phyloP scores from a whole-genome alignment of 2,329 filamentous ascomycete species.

The Penicillium sp. region DNA sequence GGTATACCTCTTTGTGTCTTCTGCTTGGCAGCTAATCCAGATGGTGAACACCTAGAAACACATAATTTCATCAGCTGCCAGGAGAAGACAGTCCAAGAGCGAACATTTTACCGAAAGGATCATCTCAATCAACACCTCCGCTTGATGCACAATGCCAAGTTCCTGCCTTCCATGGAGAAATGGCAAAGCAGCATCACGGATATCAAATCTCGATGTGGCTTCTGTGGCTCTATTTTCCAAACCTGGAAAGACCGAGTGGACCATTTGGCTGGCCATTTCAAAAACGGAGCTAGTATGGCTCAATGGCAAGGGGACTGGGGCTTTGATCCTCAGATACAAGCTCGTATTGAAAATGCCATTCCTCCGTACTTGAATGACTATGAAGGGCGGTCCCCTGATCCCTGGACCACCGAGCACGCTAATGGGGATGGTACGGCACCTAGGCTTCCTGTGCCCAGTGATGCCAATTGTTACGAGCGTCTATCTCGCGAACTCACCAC shows the following conservation, averaged over 20 bases:
- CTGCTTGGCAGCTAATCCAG: constrained; percentile 56
- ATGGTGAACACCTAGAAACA: constrained; percentile 55
- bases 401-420: constrained; percentile 30
- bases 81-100: constrained; percentile 59
- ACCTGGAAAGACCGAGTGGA: constrained; percentile 48
- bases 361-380: constrained; percentile 40
- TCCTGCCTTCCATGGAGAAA: constrained; percentile 55
- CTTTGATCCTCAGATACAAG: constrained; percentile 38
- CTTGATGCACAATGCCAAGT: constrained; percentile 59
- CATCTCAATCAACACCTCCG: constrained; percentile 62
- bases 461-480: constrained; percentile 44
- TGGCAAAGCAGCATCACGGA: constrained; percentile 58
- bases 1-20: constrained; percentile 58
- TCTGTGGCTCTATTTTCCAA: constrained; percentile 41
- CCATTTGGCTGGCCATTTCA: constrained; percentile 43
- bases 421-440: constrained; percentile 14
- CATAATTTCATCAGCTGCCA: constrained; percentile 61
- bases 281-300: constrained; percentile 38
- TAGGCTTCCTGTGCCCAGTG: constrained; percentile 29
- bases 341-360: constrained; percentile 39
- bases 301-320: constrained; percentile 46
- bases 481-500: constrained; percentile 42
- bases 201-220: constrained; percentile 52
- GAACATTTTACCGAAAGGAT: constrained; percentile 63
- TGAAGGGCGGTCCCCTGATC: constrained; percentile 33